A percentile compares a stretch with the other conserved stretches of the same genome.
Conservation (phyloP, 1,284 basidiomycete genomes). For the Flammula alnicola region DNA sequence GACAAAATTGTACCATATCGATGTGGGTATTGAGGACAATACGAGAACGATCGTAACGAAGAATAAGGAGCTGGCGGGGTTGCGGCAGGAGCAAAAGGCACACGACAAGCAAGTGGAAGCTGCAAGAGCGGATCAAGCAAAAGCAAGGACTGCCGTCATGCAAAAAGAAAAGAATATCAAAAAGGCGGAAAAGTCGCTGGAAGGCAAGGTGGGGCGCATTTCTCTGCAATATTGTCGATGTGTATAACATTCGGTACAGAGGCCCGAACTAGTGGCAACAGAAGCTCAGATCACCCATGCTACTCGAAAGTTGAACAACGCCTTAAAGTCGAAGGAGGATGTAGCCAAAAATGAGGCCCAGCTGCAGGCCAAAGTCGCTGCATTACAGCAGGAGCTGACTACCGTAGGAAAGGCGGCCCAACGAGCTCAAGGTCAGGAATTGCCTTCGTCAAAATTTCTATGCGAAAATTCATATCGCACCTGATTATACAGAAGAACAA, state of each 20-base stretch:
- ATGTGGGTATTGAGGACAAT: constrained; percentile 77
- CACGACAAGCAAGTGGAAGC: constrained; percentile 77
- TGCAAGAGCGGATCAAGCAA: constrained; percentile 81
- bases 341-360: too few relatives aligned
- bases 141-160: constrained; percentile 72
- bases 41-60: constrained; percentile 72
- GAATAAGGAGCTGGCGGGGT: constrained; percentile 69
- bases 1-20: constrained; percentile 92
- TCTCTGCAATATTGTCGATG: background rate
- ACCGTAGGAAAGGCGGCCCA: too few relatives aligned
- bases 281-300: too few relatives aligned
- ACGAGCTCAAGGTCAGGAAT: too few relatives aligned
- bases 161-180: constrained; percentile 81
- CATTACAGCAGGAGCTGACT: too few relatives aligned
- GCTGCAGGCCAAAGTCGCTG: too few relatives aligned
- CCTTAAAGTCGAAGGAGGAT: too few relatives aligned
- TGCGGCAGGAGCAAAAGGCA: constrained; percentile 70
- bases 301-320: too few relatives aligned
- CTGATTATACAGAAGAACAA: constrained; percentile 87
- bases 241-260: constrained; percentile 45
- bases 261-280: constrained; percentile 83
- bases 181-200: constrained; percentile 82
- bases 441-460: too few relatives aligned
- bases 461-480: too few relatives aligned
- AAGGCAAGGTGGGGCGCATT: constrained; percentile 65